Conservation (phyloP, 192 early-diverging fungal genomes). For the Gaertneriomyces semiglobifer region DNA sequence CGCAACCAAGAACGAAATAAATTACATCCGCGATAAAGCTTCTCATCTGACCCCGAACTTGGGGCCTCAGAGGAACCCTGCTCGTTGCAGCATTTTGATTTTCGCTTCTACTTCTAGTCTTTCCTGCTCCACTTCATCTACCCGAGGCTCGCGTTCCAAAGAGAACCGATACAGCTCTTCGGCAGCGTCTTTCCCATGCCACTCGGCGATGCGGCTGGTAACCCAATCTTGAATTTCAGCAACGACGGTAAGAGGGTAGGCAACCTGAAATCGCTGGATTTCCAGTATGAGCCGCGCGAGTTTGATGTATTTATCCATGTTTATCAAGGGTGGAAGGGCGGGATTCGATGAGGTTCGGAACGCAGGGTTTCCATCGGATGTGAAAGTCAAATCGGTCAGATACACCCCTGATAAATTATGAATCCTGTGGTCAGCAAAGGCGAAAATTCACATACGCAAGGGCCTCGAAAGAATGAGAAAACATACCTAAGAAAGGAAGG, state of each 20-base stretch:
- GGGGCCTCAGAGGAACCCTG: constrained; percentile 35
- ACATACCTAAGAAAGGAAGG: constrained; percentile 48
- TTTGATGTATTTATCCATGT: constrained; percentile 77
- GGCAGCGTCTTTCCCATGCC: constrained; percentile 10
- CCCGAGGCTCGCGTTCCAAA: constrained; percentile 33
- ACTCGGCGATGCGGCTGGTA: constrained; percentile 15
- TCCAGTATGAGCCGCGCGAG: constrained; percentile 63
- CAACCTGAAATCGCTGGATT: constrained; percentile 71
- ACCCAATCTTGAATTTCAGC: constrained; percentile 36
- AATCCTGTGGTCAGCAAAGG: too few species aligned
- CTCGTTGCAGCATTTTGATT: constrained; percentile 40
- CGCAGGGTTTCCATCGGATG: constrained; percentile 52
- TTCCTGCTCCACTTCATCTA: constrained; percentile 33
- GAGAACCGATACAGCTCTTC: constrained; percentile 40
- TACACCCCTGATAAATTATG: constrained; percentile 23
- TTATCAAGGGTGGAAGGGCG: constrained; percentile 54
- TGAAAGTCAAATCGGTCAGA: constrained; percentile 53
- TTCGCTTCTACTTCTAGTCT: constrained; percentile 36
- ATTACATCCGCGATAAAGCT: too few species aligned
- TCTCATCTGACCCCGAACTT: too few species aligned
- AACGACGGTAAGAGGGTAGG: constrained; percentile 51
- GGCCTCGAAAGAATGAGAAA: neutral
- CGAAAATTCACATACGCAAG: neutral
- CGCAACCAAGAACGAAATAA: too few species aligned
- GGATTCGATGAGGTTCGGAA: constrained; percentile 15